A percentile compares a stretch with the other conserved stretches of the same genome.
Conservation (phyloP, 2,329 filamentous ascomycete genomes). For the Pseudogymnoascus sp. region DNA sequence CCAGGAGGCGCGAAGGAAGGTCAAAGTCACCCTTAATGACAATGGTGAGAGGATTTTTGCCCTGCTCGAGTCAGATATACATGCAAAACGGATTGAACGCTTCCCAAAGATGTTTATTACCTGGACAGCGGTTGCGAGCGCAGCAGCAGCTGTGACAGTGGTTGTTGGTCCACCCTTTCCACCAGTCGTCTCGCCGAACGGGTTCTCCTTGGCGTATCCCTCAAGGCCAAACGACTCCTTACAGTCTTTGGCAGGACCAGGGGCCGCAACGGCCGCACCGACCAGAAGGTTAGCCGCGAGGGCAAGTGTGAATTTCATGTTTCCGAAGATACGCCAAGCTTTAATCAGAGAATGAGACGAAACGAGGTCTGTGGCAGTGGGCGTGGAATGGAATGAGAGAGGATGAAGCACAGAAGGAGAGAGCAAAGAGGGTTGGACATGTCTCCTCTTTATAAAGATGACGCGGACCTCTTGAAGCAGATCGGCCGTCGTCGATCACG, state of each 20-base stretch:
- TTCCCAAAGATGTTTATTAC: constrained; percentile 23
- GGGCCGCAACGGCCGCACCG: not conserved
- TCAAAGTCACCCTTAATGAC: constrained; percentile 33
- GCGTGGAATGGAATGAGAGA: not conserved
- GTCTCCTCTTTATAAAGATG: not conserved
- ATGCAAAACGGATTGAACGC: not conserved
- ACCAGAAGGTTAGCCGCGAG: not conserved
- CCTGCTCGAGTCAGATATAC: constrained; percentile 16
- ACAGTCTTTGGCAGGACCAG: not conserved
- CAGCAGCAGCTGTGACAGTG: constrained; percentile 37
- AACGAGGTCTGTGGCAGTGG: not conserved
- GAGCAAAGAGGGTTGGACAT: not conserved
- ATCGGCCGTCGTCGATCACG: not conserved
- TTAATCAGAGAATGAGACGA: not conserved
- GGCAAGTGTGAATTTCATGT: not conserved
- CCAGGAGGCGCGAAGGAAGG: constrained; percentile 15
- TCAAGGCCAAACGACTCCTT: not conserved
- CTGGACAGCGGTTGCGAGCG: constrained; percentile 31
- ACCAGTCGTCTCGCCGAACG: constrained; percentile 32
- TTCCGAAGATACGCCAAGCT: not conserved
- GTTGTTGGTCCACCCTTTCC: constrained; percentile 36
- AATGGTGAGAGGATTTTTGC: constrained; percentile 36
- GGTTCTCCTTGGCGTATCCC: constrained; percentile 9
- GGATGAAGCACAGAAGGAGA: not conserved
- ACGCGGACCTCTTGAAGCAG: not conserved